Conservation (phyloP, 441 rosid species). For the Eutrema salsugineum region DNA sequence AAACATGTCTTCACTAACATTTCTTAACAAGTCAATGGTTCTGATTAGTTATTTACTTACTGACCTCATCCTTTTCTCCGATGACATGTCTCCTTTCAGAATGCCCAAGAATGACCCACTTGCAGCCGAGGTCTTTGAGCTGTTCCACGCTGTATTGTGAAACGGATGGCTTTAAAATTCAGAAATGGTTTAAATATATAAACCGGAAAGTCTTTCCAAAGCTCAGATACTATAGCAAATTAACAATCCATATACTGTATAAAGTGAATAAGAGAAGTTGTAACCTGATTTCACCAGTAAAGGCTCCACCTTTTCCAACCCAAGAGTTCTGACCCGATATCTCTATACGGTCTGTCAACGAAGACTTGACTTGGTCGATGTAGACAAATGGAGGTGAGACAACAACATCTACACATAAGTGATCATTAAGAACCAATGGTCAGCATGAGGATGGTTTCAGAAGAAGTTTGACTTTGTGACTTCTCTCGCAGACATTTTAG, state of each 20-base stretch:
- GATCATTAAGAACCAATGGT: neutral
- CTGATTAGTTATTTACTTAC: neutral
- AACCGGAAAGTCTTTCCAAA: too few species aligned
- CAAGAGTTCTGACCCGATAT: slow-evolving; percentile 92
- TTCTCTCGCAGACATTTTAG: too few species aligned
- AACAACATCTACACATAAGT: slow-evolving; percentile 69
- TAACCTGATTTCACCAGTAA: slow-evolving; percentile 97
- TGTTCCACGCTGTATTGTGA: slow-evolving; percentile 74
- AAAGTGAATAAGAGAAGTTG: neutral
- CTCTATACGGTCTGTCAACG: slow-evolving; percentile 65
- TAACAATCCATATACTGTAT: too few species aligned
- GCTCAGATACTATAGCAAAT: neutral
- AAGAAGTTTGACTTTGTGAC: neutral
- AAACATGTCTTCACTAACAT: neutral
- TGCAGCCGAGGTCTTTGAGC: slow-evolving; percentile 86
- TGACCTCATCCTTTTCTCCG: slow-evolving; percentile 88
- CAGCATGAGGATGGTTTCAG: neutral
- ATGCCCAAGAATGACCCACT: slow-evolving; percentile 98
- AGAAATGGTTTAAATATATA: neutral
- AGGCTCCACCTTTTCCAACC: slow-evolving; percentile 96
- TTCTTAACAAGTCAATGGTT: neutral
- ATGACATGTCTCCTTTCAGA: slow-evolving; percentile 91
- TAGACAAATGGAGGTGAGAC: slow-evolving; percentile 94
- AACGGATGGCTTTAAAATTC: neutral
- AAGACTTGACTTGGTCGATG: slow-evolving; percentile 73